Evolutionary conservation across 352 stramenopile species (phyloP).

Genomic region (Globisporangium viniferum): DNA sequence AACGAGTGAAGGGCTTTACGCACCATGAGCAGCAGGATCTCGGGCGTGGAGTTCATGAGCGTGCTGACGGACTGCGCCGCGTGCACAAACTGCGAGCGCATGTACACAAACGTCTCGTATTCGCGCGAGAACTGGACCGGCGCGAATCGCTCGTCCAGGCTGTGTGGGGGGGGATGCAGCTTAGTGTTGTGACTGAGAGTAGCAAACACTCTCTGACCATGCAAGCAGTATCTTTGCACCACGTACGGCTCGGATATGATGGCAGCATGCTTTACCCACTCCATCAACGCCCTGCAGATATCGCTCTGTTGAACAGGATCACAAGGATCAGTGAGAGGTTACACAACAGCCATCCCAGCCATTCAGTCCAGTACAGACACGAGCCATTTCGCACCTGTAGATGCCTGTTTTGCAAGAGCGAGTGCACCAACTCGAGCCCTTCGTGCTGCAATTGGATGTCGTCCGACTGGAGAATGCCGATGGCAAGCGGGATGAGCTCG

Average conservation of each 20-base stretch:
- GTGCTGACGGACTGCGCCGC: slow-evolving; percentile 45
- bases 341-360: background rate
- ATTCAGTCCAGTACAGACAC: background rate
- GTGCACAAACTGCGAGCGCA: slow-evolving; percentile 48
- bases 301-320: slow-evolving; percentile 17
- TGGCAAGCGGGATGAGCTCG: slow-evolving; percentile 34
- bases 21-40: slow-evolving; percentile 43
- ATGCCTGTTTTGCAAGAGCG: slow-evolving; percentile 30
- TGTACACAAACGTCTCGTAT: slow-evolving; percentile 52
- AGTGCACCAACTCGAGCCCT: slow-evolving; percentile 54
- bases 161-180: too few relatives aligned
- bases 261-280: slow-evolving; percentile 37
- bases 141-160: slow-evolving; percentile 33
- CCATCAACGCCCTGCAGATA: slow-evolving; percentile 37
- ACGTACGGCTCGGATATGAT: slow-evolving; percentile 36
- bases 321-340: background rate
- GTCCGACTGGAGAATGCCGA: slow-evolving; percentile 31
- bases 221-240: background rate
- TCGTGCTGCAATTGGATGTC: slow-evolving; percentile 54
- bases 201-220: background rate
- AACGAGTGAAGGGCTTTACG: background rate
- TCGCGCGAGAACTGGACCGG: slow-evolving; percentile 38
- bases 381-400: slow-evolving; percentile 29
- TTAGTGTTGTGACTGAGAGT: too few relatives aligned
- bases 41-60: slow-evolving; percentile 43